phyloP scores from a whole-genome alignment of 306 rosid genomes.

The Hylodesmum podocarpum region DNA sequence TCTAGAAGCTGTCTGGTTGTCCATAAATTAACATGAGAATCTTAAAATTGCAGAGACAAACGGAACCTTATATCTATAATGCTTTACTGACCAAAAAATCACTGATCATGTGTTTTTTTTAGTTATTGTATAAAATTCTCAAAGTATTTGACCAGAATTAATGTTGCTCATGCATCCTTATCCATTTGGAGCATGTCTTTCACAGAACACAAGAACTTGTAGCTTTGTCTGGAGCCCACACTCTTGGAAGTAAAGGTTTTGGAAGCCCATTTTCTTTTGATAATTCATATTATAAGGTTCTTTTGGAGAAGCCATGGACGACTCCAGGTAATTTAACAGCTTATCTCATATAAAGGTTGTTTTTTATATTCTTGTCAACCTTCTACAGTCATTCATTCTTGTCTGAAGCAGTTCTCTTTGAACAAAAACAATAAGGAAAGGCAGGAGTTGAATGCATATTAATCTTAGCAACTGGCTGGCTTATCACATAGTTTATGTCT shows the following conservation, averaged over 20 bases:
- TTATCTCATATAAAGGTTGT: slow-evolving; percentile 13
- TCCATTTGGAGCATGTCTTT: slow-evolving; percentile 32
- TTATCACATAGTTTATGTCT: slow-evolving; percentile 3
- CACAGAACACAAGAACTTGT: slow-evolving; percentile 86
- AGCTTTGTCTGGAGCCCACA: slow-evolving; percentile 96
- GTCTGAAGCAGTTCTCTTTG: slow-evolving; percentile 9
- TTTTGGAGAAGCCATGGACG: slow-evolving; percentile 73
- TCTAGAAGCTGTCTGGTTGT: slow-evolving; percentile 5
- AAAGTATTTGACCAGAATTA: not conserved
- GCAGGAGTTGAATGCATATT: not conserved
- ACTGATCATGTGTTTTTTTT: slow-evolving; percentile 6
- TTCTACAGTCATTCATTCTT: not conserved
- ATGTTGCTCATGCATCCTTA: slow-evolving; percentile 8
- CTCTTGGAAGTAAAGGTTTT: slow-evolving; percentile 91
- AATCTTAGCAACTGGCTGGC: not conserved
- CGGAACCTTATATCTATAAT: slow-evolving; percentile 7
- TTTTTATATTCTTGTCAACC: not conserved
- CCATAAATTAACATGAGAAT: slow-evolving; percentile 2
- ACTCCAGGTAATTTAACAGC: slow-evolving; percentile 56
- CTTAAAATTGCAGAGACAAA: not conserved
- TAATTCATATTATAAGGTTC: slow-evolving; percentile 86
- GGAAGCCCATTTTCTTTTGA: slow-evolving; percentile 84
- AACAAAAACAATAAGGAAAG: slow-evolving; percentile 9
- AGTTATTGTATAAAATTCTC: not conserved
- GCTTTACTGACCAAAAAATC: not conserved